These are phyloP conservation scores for Populus simonii DNA, from an alignment of 345 rosid species.

Conservation along the genomic window DNA sequence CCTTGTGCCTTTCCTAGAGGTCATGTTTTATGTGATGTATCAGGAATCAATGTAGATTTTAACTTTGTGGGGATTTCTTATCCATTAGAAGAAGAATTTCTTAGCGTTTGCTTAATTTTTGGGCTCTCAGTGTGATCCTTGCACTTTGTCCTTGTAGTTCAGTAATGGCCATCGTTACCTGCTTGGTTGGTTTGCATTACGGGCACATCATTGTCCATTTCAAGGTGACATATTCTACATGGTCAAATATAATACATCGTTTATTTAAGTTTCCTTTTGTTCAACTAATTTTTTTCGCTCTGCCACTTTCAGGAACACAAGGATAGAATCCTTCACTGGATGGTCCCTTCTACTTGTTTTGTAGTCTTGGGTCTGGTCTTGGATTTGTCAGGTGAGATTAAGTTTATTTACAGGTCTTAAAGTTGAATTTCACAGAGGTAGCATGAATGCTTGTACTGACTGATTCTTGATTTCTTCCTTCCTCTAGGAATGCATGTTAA, in stretches of 20 bases:
- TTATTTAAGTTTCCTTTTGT: background rate
- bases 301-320: slow-evolving; percentile 51
- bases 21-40: background rate
- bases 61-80: background rate
- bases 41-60: background rate
- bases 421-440: background rate
- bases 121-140: slow-evolving; percentile 3
- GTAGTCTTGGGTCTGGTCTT: slow-evolving; percentile 49
- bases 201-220: slow-evolving; percentile 78
- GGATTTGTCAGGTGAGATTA: slow-evolving; percentile 49
- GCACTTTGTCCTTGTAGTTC: slow-evolving; percentile 52
- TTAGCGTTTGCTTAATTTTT: background rate
- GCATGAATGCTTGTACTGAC: background rate
- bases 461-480: slow-evolving; percentile 3
- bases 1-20: background rate
- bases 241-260: background rate
- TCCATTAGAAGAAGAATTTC: background rate
- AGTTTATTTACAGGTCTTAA: background rate
- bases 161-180: slow-evolving; percentile 73
- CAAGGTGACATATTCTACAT: slow-evolving; percentile 48
- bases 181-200: slow-evolving; percentile 75
- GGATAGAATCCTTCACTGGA: slow-evolving; percentile 57
- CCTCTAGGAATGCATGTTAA: slow-evolving; percentile 72
- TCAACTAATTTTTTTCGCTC: background rate
- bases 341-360: slow-evolving; percentile 50